These are phyloP conservation scores for Ulmus americana DNA, from an alignment of 331 rosid genomes.

Conservation along the genomic window DNA sequence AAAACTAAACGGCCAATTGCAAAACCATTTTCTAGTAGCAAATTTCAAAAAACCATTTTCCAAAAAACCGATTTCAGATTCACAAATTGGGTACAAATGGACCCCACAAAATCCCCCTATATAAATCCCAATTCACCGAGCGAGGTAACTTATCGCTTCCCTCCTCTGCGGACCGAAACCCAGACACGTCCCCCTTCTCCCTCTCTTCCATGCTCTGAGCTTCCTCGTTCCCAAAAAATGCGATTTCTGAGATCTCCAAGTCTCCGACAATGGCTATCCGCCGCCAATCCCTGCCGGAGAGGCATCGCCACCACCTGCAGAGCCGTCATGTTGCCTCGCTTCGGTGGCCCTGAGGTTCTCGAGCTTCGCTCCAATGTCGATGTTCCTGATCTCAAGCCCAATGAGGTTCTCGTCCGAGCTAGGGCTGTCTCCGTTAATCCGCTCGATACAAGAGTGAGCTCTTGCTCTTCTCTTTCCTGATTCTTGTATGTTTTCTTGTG, in stretches of 20 bases:
- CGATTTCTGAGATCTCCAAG: slow-evolving; percentile 29
- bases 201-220: slow-evolving; percentile 24
- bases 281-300: slow-evolving; percentile 12
- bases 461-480: background rate
- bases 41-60: background rate
- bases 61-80: no score
- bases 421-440: slow-evolving; percentile 84
- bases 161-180: slow-evolving; percentile 43
- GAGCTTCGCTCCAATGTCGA: slow-evolving; percentile 43
- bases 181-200: slow-evolving; percentile 52
- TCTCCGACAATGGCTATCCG: slow-evolving; percentile 5
- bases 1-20: no score
- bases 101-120: background rate
- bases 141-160: background rate
- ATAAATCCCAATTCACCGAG: background rate
- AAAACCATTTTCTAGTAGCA: slow-evolving; percentile 6
- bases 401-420: slow-evolving; percentile 70
- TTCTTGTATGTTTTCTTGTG: background rate
- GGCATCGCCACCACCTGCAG: slow-evolving; percentile 48
- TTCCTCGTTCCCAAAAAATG: slow-evolving; percentile 27
- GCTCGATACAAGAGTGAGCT: slow-evolving; percentile 69
- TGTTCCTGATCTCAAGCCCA: slow-evolving; percentile 60
- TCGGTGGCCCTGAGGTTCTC: slow-evolving; percentile 74
- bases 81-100: background rate
- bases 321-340: slow-evolving; percentile 63